Evolutionary conservation across 176 grass and related monocot species (phyloP), one percentile per base, ranked within the genome.

Genomic region (Elymus sibiricus): DNA sequence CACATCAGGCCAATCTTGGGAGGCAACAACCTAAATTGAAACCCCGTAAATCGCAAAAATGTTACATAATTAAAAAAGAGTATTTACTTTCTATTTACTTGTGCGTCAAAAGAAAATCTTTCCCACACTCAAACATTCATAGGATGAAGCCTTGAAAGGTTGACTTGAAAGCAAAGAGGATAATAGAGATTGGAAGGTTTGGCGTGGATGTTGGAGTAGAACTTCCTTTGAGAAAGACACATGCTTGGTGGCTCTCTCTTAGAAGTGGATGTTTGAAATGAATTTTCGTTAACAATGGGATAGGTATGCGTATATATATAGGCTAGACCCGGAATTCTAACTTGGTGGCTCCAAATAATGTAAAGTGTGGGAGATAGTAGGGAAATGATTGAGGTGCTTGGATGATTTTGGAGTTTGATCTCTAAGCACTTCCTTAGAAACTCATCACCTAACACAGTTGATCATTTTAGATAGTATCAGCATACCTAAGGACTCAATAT

Each of bases 11-110:
- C 92, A 94, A n/a, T n/a, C n/a, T n/a, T n/a, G 77, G 53, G 86
- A 90, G 22, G 95, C 95, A 80, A 94, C 95, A 75, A 97, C 92
- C 88, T 97, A 80, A 43, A 73, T 76, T 21, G 32, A 85, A 87
- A 87, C 34, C 37, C 22, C n/a, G 44, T 9, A 42, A 42, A 34
- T 9, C 5, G 21, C n/a, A 35, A 67, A 89, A 62, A 14, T 78
- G n/a, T n/a, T n/a, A n/a, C n/a, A n/a, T n/a, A n/a, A n/a, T n/a
- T n/a, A n/a, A n/a, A n/a, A n/a, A n/a, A 19, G 2, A 83, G 44
- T 37, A 37, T 37, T 2, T 37, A 37, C 24, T 56, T 5, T 77
- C 21, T 17, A 43, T 65, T 35, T 72, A 40, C 10, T 47, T 53
- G 49, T 53, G 5, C 49, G 5, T 53, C 49, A 19, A 53, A 53